Evolutionary conservation across 129 eudicot species (phyloP).

Genomic region (Lactuca saligna): DNA sequence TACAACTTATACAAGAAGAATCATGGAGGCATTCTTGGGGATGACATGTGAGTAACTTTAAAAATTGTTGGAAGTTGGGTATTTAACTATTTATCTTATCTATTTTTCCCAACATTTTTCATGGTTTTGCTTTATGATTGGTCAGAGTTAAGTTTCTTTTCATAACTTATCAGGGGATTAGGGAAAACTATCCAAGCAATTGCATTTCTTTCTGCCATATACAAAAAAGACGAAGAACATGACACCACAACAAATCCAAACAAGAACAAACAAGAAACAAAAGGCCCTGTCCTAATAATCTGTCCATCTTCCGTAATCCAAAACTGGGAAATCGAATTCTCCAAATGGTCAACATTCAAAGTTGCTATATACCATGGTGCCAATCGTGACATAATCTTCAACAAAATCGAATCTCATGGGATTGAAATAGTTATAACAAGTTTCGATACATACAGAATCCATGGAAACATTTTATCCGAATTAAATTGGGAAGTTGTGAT

Average conservation of each 20-base stretch:
- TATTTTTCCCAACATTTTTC: too few species aligned
- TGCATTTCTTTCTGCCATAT: constrained; percentile 90
- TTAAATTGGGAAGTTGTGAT: constrained; percentile 74
- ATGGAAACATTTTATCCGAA: constrained; percentile 56
- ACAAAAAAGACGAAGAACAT: constrained; percentile 57
- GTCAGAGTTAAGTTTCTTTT: not conserved
- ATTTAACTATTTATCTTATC: too few species aligned
- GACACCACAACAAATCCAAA: constrained; percentile 19
- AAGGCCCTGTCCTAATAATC: constrained; percentile 70
- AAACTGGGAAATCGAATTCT: constrained; percentile 88
- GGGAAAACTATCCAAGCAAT: constrained; percentile 97
- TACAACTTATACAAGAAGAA: constrained; percentile 80
- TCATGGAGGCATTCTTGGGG: constrained; percentile 96
- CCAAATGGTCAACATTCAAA: constrained; percentile 73
- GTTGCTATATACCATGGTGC: constrained; percentile 79
- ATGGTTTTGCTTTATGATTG: too few species aligned
- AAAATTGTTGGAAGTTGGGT: too few species aligned
- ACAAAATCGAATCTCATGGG: constrained; percentile 48
- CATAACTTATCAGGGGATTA: constrained; percentile 66
- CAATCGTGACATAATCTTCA: constrained; percentile 64
- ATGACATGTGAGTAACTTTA: constrained; percentile 97
- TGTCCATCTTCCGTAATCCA: constrained; percentile 86
- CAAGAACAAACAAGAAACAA: constrained; percentile 31
- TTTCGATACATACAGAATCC: constrained; percentile 81
- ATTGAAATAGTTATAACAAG: constrained; percentile 82